A percentile compares a stretch with the other conserved stretches of the same genome.
Conservation (phyloP, 768 basidiomycete genomes). For the Boletus barrowsii region DNA sequence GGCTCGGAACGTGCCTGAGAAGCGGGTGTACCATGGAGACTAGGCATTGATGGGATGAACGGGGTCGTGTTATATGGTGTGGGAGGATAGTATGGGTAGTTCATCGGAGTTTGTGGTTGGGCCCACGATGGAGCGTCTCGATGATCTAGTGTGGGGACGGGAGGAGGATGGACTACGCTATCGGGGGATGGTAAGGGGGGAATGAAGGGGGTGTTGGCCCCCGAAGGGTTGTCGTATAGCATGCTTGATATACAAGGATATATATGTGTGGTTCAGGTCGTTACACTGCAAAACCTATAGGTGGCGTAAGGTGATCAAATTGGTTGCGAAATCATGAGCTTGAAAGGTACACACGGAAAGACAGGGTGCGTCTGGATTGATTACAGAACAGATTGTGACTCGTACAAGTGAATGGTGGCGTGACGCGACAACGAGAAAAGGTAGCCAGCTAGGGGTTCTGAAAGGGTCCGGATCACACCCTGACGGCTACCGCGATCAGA, state of each 20-base stretch:
- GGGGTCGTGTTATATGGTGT: slow-evolving; percentile 39
- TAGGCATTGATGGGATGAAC: slow-evolving; percentile 37
- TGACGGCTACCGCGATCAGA: background rate
- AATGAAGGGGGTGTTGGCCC: slow-evolving; percentile 36
- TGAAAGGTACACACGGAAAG: slow-evolving; percentile 13
- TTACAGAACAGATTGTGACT: slow-evolving; percentile 15
- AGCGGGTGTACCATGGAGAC: slow-evolving; percentile 23
- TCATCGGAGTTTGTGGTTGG: slow-evolving; percentile 31
- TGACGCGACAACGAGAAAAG: slow-evolving; percentile 2
- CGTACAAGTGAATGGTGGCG: slow-evolving; percentile 9
- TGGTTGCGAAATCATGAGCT: background rate
- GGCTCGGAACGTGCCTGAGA: slow-evolving; percentile 22
- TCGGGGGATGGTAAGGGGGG: slow-evolving; percentile 39
- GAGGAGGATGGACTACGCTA: slow-evolving; percentile 32
- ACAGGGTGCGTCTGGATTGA: slow-evolving; percentile 2
- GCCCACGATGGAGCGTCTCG: slow-evolving; percentile 35
- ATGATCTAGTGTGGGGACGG: slow-evolving; percentile 30
- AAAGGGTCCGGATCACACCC: slow-evolving; percentile 4
- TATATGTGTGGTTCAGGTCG: slow-evolving; percentile 18
- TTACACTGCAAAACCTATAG: slow-evolving; percentile 22
- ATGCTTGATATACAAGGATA: slow-evolving; percentile 23
- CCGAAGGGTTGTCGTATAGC: slow-evolving; percentile 30
- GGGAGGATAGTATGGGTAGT: slow-evolving; percentile 38
- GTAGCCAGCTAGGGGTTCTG: slow-evolving; percentile 2
- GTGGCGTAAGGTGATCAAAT: slow-evolving; percentile 12